Percentiles rank a stretch among this genome's conserved stretches.
These are phyloP conservation scores for Claviceps pusilla DNA, from an alignment of 2,329 filamentous ascomycete species.

Conservation along the genomic window DNA sequence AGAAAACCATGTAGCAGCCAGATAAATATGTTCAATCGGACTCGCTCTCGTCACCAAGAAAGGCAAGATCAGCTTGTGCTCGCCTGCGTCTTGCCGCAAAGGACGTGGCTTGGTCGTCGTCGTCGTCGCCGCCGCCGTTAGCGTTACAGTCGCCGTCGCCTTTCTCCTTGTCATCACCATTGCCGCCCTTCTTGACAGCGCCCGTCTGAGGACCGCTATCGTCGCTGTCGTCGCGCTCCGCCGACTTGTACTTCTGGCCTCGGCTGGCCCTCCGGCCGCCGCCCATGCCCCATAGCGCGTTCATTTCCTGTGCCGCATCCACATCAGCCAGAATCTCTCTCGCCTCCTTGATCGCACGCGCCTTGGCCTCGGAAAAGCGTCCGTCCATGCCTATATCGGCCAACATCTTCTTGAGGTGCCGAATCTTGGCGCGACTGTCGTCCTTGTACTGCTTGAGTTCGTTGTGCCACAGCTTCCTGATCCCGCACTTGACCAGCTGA, in stretches of 20 bases:
- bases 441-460: slow-evolving; percentile 63
- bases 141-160: slow-evolving; percentile 15
- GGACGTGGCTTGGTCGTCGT: slow-evolving; percentile 17
- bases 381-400: slow-evolving; percentile 75
- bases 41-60: slow-evolving; percentile 56
- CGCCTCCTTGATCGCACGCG: slow-evolving; percentile 71
- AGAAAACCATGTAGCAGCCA: background rate
- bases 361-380: slow-evolving; percentile 71
- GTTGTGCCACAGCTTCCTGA: slow-evolving; percentile 80
- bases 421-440: slow-evolving; percentile 64
- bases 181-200: slow-evolving; percentile 4
- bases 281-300: slow-evolving; percentile 56
- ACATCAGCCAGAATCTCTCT: slow-evolving; percentile 74
- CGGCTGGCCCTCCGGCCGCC: slow-evolving; percentile 27
- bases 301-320: slow-evolving; percentile 70
- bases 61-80: slow-evolving; percentile 41
- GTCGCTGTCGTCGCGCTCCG: slow-evolving; percentile 18
- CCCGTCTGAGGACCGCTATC: slow-evolving; percentile 12
- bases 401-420: slow-evolving; percentile 65
- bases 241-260: slow-evolving; percentile 17
- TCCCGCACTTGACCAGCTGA: slow-evolving; percentile 76
- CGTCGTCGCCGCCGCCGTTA: slow-evolving; percentile 15
- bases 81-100: slow-evolving; percentile 32
- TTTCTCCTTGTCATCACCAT: slow-evolving; percentile 11
- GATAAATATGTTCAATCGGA: slow-evolving; percentile 28